Evolutionary conservation across 2,329 filamentous ascomycete genomes (phyloP).

Genomic region (Colletotrichum sp.): DNA sequence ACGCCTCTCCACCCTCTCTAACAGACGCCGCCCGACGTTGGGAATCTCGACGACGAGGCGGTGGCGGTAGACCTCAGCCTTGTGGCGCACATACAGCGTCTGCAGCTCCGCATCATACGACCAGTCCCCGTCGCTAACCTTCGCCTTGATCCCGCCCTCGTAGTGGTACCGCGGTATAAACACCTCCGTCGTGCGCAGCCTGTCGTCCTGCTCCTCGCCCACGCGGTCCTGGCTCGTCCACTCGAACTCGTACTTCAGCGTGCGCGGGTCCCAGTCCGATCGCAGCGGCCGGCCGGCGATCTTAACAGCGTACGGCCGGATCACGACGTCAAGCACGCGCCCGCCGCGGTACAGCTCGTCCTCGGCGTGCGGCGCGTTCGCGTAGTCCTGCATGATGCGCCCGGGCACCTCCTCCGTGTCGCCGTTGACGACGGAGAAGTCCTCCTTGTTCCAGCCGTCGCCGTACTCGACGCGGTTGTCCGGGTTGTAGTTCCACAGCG

Average conservation of each 20-base stretch:
- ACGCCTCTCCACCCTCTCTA: conserved; percentile 13
- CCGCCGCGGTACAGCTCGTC: conserved; percentile 44
- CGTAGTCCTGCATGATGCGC: conserved; percentile 33
- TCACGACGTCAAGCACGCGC: conserved; percentile 41
- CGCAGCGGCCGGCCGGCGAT: conserved; percentile 38
- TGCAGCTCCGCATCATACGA: conserved; percentile 30
- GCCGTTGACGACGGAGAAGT: conserved; percentile 45
- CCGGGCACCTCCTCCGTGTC: conserved; percentile 30
- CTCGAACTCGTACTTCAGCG: conserved; percentile 37
- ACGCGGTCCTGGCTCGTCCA: conserved; percentile 28
- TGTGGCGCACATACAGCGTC: conserved; percentile 32
- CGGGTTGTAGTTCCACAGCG: conserved; percentile 46
- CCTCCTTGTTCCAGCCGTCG: conserved; percentile 48
- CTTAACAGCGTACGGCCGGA: conserved; percentile 46
- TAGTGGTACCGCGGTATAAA: conserved; percentile 46
- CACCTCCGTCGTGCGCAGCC: conserved; percentile 38
- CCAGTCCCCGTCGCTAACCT: conserved; percentile 34
- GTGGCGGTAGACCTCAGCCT: conserved; percentile 6
- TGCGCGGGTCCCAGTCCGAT: conserved; percentile 39
- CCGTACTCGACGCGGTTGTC: conserved; percentile 42
- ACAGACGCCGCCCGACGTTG: conserved; percentile 26
- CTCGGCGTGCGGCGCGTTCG: conserved; percentile 33
- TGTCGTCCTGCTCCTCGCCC: conserved; percentile 12
- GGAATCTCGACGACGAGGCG: conserved; percentile 30
- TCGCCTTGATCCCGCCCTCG: conserved; percentile 28